Conservation (phyloP, 768 basidiomycete species). For the Gloeopeniophorella convolvens region DNA sequence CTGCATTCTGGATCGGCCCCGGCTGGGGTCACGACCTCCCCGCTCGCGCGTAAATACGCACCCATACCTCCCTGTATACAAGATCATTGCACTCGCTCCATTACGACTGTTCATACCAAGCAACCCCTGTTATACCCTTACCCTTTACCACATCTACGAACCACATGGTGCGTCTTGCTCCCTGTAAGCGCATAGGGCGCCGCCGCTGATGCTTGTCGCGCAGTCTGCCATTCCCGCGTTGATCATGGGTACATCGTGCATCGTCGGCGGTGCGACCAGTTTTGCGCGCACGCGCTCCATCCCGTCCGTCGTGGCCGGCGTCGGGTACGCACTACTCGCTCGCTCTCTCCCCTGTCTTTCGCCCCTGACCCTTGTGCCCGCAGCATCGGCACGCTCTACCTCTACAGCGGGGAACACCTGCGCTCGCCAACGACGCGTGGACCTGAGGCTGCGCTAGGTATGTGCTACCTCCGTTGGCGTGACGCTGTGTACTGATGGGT, state of each 20-base stretch:
- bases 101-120: too few species aligned
- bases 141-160: too few species aligned
- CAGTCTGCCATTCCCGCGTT: slow-evolving; percentile 81
- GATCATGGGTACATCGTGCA: slow-evolving; percentile 67
- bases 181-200: too few species aligned
- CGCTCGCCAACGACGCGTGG: slow-evolving; percentile 67
- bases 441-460: slow-evolving; percentile 72
- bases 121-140: too few species aligned
- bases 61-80: too few species aligned
- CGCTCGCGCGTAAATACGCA: too few species aligned
- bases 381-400: slow-evolving; percentile 73
- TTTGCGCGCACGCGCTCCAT: slow-evolving; percentile 67
- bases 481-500: not conserved
- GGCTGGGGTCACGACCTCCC: too few species aligned
- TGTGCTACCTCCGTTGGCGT: slow-evolving; percentile 14
- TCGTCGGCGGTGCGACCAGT: slow-evolving; percentile 71
- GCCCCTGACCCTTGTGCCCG: not conserved
- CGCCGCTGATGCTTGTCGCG: not conserved
- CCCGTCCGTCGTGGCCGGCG: slow-evolving; percentile 78
- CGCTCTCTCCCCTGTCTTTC: not conserved
- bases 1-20: too few species aligned
- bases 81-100: too few species aligned
- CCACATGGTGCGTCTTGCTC: slow-evolving; percentile 7
- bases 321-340: slow-evolving; percentile 45
- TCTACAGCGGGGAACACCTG: slow-evolving; percentile 74